Evolutionary conservation across 352 stramenopile genomes (phyloP).

Genomic region (Pythium guiyangense): DNA sequence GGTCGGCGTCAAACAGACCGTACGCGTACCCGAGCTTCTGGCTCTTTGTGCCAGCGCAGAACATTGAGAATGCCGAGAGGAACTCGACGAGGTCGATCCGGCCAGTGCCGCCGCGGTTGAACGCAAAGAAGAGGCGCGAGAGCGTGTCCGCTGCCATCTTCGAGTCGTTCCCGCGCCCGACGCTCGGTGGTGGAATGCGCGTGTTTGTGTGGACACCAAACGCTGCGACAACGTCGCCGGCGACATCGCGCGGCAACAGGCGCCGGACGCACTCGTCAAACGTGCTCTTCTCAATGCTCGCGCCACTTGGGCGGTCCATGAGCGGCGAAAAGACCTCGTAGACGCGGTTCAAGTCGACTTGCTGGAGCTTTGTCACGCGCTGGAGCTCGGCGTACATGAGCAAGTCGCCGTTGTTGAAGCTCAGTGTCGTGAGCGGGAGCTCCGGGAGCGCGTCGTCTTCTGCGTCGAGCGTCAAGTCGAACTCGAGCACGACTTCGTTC

Average conservation of each 20-base stretch:
- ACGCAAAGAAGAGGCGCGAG: conserved; percentile 80
- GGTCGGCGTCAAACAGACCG: conserved; percentile 89
- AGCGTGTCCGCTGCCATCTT: conserved; percentile 79
- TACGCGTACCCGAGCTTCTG: conserved; percentile 92
- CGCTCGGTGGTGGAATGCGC: conserved; percentile 49
- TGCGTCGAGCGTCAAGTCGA: conserved; percentile 68
- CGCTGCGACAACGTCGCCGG: conserved; percentile 42
- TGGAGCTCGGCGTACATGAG: conserved; percentile 82
- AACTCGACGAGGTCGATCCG: conserved; percentile 90
- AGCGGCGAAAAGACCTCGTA: conserved; percentile 75
- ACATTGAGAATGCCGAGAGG: conserved; percentile 91
- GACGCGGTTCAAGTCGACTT: conserved; percentile 58
- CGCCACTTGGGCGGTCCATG: conserved; percentile 42
- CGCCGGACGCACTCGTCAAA: conserved; percentile 72
- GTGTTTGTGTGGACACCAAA: conserved; percentile 64
- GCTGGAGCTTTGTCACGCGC: conserved; percentile 61
- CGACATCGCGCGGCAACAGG: conserved; percentile 51
- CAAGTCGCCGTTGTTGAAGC: conserved; percentile 81
- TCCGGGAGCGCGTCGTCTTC: conserved; percentile 60
- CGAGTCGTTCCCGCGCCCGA: conserved; percentile 57
- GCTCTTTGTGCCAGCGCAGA: conserved; percentile 94
- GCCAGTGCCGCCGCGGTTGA: conserved; percentile 78
- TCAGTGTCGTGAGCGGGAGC: conserved; percentile 59
- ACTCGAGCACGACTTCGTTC: conserved; percentile 82
- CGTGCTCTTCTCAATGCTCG: conserved; percentile 75